Percentiles rank a stretch among this genome's conserved stretches.
These are phyloP conservation scores for Avena insularis DNA, from an alignment of 176 grass and related monocot species.

Conservation along the genomic window DNA sequence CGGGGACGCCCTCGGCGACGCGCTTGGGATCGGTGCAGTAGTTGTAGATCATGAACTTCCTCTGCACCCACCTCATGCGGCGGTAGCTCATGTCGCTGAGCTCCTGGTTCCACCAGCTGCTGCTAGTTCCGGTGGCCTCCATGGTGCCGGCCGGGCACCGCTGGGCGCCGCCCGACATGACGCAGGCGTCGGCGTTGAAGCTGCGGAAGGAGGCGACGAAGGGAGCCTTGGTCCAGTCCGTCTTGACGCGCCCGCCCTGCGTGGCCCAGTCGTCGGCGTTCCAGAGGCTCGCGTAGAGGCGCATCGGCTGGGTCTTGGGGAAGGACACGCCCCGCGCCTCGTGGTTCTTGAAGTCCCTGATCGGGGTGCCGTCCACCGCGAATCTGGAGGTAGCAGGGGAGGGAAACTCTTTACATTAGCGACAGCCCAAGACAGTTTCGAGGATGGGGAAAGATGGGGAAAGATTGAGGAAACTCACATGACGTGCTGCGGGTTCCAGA, in stretches of 20 bases:
- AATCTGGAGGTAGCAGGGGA: slow-evolving; percentile 39
- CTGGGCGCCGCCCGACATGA: slow-evolving; percentile 9
- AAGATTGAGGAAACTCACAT: slow-evolving; percentile 41
- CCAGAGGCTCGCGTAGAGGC: slow-evolving; percentile 79
- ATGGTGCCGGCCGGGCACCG: slow-evolving; percentile 44
- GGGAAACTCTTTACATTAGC: too few relatives aligned
- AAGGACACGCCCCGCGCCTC: slow-evolving; percentile 68
- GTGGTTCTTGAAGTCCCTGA: slow-evolving; percentile 79
- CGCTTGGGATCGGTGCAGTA: slow-evolving; percentile 75
- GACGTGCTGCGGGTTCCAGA: slow-evolving; percentile 78
- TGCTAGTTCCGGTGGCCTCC: background rate
- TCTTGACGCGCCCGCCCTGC: slow-evolving; percentile 69
- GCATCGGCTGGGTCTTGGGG: slow-evolving; percentile 72
- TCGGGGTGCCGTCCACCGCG: slow-evolving; percentile 61
- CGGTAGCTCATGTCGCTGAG: slow-evolving; percentile 17
- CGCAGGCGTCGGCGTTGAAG: slow-evolving; percentile 60
- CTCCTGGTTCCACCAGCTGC: slow-evolving; percentile 66
- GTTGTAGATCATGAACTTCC: slow-evolving; percentile 79
- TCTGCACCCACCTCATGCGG: slow-evolving; percentile 56
- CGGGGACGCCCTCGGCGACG: slow-evolving; percentile 62
- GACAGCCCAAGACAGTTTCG: too few relatives aligned
- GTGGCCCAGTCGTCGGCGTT: slow-evolving; percentile 85
- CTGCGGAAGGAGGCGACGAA: slow-evolving; percentile 68
- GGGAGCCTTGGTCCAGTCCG: slow-evolving; percentile 70
- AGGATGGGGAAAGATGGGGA: background rate